Percentiles rank a stretch among this genome's conserved stretches.
phyloP scores from a whole-genome alignment of 148 eudicot genomes.

The Dianthus caryophyllus region DNA sequence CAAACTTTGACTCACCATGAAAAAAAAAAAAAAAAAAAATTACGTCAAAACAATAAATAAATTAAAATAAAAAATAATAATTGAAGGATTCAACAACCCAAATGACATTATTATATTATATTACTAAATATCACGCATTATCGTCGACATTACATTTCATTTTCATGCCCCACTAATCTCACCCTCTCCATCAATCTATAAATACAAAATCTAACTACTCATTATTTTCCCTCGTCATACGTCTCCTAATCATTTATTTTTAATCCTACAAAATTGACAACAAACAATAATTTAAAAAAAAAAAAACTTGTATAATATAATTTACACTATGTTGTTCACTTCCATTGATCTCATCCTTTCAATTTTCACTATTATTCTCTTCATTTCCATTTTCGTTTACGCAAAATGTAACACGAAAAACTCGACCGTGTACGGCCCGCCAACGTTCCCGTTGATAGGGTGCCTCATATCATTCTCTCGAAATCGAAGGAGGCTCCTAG shows the following conservation, averaged over 20 bases:
- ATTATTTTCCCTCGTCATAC: neutral
- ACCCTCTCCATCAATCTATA: slow-evolving; percentile 12
- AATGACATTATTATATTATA: too few relatives aligned
- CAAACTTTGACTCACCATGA: too few relatives aligned
- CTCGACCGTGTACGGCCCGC: slow-evolving; percentile 17
- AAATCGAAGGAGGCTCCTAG: slow-evolving; percentile 43
- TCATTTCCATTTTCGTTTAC: slow-evolving; percentile 6
- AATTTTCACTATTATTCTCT: slow-evolving; percentile 6
- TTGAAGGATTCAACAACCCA: too few relatives aligned
- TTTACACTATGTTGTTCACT: neutral
- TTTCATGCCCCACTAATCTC: neutral
- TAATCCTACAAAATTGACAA: neutral
- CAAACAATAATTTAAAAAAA: too few relatives aligned
- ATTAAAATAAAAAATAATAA: too few relatives aligned
- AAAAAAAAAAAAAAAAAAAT: too few relatives aligned
- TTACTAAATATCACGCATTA: neutral
- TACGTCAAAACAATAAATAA: too few relatives aligned
- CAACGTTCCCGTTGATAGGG: slow-evolving; percentile 43
- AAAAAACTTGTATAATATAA: too few relatives aligned
- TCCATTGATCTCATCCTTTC: slow-evolving; percentile 19
- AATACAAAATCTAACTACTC: neutral
- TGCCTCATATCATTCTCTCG: slow-evolving; percentile 49
- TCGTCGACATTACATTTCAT: neutral
- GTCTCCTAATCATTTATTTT: neutral
- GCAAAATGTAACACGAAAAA: neutral